These are phyloP conservation scores for Aspergillus ochraceoroseus DNA, from an alignment of 2,329 filamentous ascomycete genomes.

Conservation along the genomic window DNA sequence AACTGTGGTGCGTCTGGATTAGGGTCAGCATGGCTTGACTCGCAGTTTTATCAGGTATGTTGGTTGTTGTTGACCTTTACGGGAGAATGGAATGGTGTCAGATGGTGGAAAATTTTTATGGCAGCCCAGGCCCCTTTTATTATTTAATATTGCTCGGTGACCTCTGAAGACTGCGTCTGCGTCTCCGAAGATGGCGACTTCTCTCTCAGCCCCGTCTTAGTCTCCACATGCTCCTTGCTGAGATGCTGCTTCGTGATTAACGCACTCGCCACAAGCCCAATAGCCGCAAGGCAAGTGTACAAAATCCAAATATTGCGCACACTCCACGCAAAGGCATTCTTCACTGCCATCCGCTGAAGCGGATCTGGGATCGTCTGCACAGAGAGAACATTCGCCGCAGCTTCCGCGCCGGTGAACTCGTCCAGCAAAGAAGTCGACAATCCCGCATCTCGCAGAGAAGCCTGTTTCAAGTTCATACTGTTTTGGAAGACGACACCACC, in stretches of 20 bases:
- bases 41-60: no score
- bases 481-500: constrained; percentile 79
- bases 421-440: constrained; percentile 23
- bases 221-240: constrained; percentile 22
- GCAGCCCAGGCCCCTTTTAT: no score
- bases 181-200: constrained; percentile 7
- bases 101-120: no score
- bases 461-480: constrained; percentile 25
- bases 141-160: no score
- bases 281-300: constrained; percentile 31
- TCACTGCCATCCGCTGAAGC: constrained; percentile 39
- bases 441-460: constrained; percentile 50
- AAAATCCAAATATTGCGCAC: constrained; percentile 45
- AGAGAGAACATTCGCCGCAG: constrained; percentile 47
- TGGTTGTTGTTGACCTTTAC: no score
- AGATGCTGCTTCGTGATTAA: constrained; percentile 26
- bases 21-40: no score
- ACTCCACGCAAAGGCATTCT: constrained; percentile 48
- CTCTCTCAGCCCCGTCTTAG: constrained; percentile 21
- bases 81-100: no score
- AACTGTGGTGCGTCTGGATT: no score
- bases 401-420: constrained; percentile 40
- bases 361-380: constrained; percentile 39
- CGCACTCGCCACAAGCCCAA: constrained; percentile 30
- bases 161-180: not conserved